Percentiles rank a stretch among this genome's conserved stretches.
phyloP scores from a whole-genome alignment of 768 basidiomycete genomes.

The Boletus barrowsii region DNA sequence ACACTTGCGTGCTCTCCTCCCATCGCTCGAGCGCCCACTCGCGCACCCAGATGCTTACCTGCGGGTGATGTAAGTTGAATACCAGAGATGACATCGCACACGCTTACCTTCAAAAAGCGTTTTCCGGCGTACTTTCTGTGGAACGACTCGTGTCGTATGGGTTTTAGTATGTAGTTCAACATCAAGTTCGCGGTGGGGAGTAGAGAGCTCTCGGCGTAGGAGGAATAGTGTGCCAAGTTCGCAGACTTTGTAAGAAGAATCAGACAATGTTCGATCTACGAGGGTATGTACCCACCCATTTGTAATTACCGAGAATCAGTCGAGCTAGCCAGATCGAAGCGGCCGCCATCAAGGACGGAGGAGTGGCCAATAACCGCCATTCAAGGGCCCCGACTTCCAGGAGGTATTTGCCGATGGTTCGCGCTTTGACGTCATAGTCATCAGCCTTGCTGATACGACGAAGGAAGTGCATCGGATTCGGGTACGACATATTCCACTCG shows the following conservation, averaged over 20 bases:
- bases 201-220: conserved; percentile 76
- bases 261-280: not conserved
- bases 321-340: conserved; percentile 85
- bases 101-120: conserved; percentile 74
- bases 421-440: conserved; percentile 78
- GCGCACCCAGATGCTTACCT: conserved; percentile 82
- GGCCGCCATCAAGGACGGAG: conserved; percentile 80
- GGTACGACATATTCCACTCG: conserved; percentile 82
- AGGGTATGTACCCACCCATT: conserved; percentile 68
- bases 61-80: conserved; percentile 3
- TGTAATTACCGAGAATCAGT: conserved; percentile 69
- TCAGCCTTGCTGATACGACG: conserved; percentile 92
- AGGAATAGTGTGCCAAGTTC: conserved; percentile 84
- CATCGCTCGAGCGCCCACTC: conserved; percentile 83
- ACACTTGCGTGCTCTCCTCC: conserved; percentile 58
- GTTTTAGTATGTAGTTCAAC: conserved; percentile 81
- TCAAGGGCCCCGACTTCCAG: conserved; percentile 85
- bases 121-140: conserved; percentile 87
- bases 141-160: conserved; percentile 70
- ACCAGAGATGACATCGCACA: not conserved
- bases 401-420: conserved; percentile 89
- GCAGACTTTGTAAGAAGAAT: conserved; percentile 52
- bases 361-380: conserved; percentile 66
- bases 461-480: conserved; percentile 87
- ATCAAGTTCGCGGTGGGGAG: conserved; percentile 81